Evolutionary conservation across 768 basidiomycete species (phyloP).

Genomic region (Tricholoma matsutake): DNA sequence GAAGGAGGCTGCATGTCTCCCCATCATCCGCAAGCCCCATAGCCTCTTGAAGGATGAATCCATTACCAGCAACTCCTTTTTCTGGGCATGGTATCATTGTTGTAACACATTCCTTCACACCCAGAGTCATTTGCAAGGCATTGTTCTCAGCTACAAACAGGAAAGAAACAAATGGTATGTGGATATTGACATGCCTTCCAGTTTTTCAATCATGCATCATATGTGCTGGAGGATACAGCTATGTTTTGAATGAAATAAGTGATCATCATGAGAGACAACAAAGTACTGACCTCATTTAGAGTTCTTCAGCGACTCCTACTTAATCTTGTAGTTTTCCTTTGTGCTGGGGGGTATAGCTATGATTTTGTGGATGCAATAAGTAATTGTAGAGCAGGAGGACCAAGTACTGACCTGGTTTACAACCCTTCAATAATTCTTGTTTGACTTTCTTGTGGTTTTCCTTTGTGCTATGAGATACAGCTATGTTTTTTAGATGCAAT

Average conservation of each 20-base stretch:
- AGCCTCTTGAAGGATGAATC: neutral
- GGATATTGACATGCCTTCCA: neutral
- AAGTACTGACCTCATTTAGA: neutral
- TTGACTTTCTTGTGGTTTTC: neutral
- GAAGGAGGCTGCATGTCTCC: neutral
- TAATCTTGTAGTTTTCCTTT: neutral
- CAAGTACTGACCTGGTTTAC: neutral
- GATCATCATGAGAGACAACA: neutral
- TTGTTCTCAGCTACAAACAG: no score
- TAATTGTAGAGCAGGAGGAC: neutral
- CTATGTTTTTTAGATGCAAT: neutral
- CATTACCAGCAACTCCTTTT: neutral
- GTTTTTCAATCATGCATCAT: neutral
- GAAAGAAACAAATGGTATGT: neutral
- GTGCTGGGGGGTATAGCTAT: neutral
- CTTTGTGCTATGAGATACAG: neutral
- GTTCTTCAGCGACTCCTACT: neutral
- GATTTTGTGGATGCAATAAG: neutral
- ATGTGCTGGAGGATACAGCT: neutral
- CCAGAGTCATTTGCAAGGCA: no score
- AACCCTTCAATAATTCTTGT: neutral
- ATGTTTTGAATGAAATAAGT: neutral
- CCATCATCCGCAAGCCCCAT: neutral
- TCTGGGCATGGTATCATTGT: neutral
- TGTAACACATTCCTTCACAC: no score